Base-by-base conservation (phyloP, 139 green algal species). In the Picochlorum sp. region DNA sequence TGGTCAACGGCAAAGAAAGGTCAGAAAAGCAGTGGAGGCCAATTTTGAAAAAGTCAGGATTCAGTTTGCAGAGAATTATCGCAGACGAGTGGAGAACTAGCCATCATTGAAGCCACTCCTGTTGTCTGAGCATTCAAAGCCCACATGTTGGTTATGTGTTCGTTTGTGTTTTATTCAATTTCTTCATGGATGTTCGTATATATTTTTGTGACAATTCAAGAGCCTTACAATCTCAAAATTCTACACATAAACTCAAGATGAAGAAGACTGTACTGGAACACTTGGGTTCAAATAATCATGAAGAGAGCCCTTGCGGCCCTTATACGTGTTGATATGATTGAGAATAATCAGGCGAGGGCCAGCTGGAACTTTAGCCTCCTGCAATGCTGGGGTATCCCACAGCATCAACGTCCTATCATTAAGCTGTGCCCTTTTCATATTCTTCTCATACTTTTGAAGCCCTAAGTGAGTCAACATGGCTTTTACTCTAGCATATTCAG, bases 271-370 rank as follows among this genome's bases (percentile, higher is more conserved):
- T 21, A 54, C 11, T 26, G 85, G 85, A 68, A 92, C 65, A 18
- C 81, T 82, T 4, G 86, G 86, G 62, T 88, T 91, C 20, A 94
- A 54, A 20, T 54, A 54, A 21, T 54, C 47, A 7, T 54, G 47
- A 21, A 54, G 18, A 4, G 34, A 41, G n/a, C 47, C 47, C n/a
- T 80, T 83, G 26, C 78, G 68, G 10, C 23, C 23, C 45, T 45
- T 62, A 81, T 88, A 92, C 15, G 61, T 66, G 66, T 94, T 79
- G 11, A 95, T 75, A 79, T 98, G 90, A 65, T 95, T 78, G 49
- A 98, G 71, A 63, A 98, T 98, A 8, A 96, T 70, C 50, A 98
- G 80, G 20, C 92, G 73, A 6, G 93, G 93, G 4, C 93, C 93
- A 3, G 93, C 70, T 3, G 93, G 93, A 50, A 98, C 95, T 44